Evolutionary conservation across 2,329 filamentous ascomycete genomes (phyloP).

Genomic region (Ilyonectria mors-panacis): DNA sequence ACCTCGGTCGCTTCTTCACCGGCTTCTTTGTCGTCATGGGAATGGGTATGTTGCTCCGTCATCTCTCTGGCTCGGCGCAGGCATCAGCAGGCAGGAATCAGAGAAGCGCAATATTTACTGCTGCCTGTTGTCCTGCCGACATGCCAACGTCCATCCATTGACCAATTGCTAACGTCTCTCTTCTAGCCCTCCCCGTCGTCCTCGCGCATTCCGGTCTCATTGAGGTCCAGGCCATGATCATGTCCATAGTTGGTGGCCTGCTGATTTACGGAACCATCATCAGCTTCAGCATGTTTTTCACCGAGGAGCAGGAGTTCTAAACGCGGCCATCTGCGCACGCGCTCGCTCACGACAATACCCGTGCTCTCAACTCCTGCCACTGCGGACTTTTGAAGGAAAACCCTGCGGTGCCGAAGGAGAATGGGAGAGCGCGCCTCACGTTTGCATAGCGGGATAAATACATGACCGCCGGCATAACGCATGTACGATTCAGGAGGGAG

Average conservation of each 20-base stretch:
- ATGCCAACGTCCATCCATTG: not conserved
- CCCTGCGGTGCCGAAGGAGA: not conserved
- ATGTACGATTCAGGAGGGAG: constrained; percentile 42
- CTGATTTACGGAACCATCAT: constrained; percentile 99
- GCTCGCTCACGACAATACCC: constrained; percentile 1
- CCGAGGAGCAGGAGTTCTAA: constrained; percentile 96
- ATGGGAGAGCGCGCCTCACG: not conserved
- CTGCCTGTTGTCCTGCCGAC: not conserved
- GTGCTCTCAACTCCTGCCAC: not conserved
- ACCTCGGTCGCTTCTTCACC: constrained; percentile 94
- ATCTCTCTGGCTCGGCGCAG: not conserved
- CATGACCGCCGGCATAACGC: constrained; percentile 30
- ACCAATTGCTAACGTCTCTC: constrained; percentile 30
- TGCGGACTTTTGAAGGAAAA: not conserved
- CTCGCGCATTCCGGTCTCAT: constrained; percentile 92
- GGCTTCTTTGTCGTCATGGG: constrained; percentile 98
- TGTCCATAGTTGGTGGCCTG: constrained; percentile 93
- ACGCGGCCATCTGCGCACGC: constrained; percentile 10
- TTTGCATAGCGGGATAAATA: constrained; percentile 30
- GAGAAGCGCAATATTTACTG: not conserved
- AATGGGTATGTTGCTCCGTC: constrained; percentile 77
- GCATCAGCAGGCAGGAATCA: not conserved
- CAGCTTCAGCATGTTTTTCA: constrained; percentile 98
- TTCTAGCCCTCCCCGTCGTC: constrained; percentile 84
- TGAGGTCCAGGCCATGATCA: constrained; percentile 86